Evolutionary conservation across 352 stramenopile species (phyloP), one percentile per base, ranked within the genome.

Genomic region (Globisporangium heterothallicum): DNA sequence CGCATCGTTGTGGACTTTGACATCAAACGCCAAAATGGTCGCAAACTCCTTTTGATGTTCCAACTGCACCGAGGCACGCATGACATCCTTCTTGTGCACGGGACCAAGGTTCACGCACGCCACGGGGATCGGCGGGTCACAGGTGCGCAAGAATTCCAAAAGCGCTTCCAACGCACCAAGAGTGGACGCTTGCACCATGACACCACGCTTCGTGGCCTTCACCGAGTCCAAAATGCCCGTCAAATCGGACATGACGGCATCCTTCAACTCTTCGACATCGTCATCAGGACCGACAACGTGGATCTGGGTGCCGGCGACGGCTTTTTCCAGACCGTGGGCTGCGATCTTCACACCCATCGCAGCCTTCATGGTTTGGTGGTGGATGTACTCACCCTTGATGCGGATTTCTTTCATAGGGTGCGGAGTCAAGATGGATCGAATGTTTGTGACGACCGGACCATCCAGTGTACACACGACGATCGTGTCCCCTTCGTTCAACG

Each of bases 261-360:
- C 88, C 83, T 99, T 99, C 49, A 99, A 94, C 70, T 99, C 96
- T 56, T 99, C 93, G 22, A 98, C 88, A 65, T 99, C 93, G 59
- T 99, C 96, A 56, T 99, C 93, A 4, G 90, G 83, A 12, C 93
- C 93, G 40, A 98, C 86, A 41, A 99, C 92, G 74, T 98, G 86
- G 62, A 99, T 95, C 55, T 96, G 88, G 25, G 97, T 99, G 53
- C 97, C 97, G 9, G 97, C 96, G 42, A 99, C 96, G 0, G 97
- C 97, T 69, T 99, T 98, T 41, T 99, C 97, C 12, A 99, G 84
- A 30, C 95, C 95, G 48, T 96, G 79, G 12, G 95, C 97, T 59
- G 95, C 97, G 47, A 99, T 95, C 78, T 99, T 99, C 19, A 99
- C 89, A 61, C 97, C 97, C 70, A 99, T 97, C n/a, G 97, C 97